Evolutionary conservation across 1,139 yeast genomes (phyloP), one percentile per base, ranked within the genome.

Genomic region (Nakaseomyces glabratus): DNA sequence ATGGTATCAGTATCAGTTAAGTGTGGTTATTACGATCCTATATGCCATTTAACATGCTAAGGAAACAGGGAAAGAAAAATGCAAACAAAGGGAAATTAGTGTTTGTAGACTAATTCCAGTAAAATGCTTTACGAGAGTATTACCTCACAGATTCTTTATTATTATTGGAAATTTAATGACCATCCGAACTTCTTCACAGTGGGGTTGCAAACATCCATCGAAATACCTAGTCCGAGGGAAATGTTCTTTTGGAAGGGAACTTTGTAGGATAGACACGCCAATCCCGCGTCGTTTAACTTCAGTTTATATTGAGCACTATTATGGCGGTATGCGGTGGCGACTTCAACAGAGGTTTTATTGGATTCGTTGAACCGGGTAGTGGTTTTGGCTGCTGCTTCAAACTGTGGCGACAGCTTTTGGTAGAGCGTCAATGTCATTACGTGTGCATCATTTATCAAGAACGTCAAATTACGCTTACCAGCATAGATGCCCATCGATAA

Each of bases 321-420:
- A 60, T 90, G 77, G 52, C 73, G 69, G 76, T 88, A 88, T 76
- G 85, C 88, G 65, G 96, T 76, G 55, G 96, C 97, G 51, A 88
- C 82, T 71, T 90, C 97, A 58, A 90, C 78, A 51, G 76, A 82
- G 44, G 74, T 74, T 61, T 73, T 72, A 50, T 85, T 76, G 56
- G 68, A 68, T 46, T 82, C 69, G 63, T 85, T 78, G 48, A 94
- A 79, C 70, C 86, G 95, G 79, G 93, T 84, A 51, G 93, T 79
- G 58, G 96, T 95, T 74, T 82, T 88, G 56, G 96, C 95, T 70
- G 96, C 97, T 55, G 88, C 95, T 74, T 90, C 95, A 54, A 90
- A 86, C 55, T 70, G 67, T 48, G 93, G 82, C 53, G 86, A 76
- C 48, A 90, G 94, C 66, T 73, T 82, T 81, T 90, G 97, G 86